These are phyloP conservation scores for Delonix regia DNA, from an alignment of 306 rosid genomes.

Conservation along the genomic window DNA sequence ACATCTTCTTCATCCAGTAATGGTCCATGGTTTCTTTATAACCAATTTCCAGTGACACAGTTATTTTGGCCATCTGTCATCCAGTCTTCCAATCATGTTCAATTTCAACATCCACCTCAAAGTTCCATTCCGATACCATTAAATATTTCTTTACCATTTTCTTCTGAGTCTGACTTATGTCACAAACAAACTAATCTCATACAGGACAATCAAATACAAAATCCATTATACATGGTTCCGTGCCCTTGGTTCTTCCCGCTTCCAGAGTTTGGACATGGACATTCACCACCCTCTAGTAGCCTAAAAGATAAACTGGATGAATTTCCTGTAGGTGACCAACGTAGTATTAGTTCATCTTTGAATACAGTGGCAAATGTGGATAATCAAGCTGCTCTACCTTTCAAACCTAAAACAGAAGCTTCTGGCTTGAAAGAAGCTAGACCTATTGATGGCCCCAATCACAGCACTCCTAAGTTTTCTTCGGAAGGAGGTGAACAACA, in stretches of 20 bases:
- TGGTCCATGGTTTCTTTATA: slow-evolving; percentile 61
- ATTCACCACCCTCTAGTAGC: slow-evolving; percentile 51
- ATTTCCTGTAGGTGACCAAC: slow-evolving; percentile 45
- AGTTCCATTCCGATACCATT: slow-evolving; percentile 53
- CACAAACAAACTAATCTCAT: slow-evolving; percentile 48
- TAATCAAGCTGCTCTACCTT: slow-evolving; percentile 42
- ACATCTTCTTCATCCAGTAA: slow-evolving; percentile 49
- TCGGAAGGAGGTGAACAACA: slow-evolving; percentile 47
- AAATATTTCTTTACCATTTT: slow-evolving; percentile 49
- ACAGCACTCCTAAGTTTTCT: slow-evolving; percentile 40
- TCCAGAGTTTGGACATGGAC: slow-evolving; percentile 58
- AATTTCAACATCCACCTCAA: slow-evolving; percentile 48
- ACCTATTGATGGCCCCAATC: slow-evolving; percentile 36
- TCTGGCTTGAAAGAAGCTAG: slow-evolving; percentile 48
- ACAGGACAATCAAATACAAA: slow-evolving; percentile 46
- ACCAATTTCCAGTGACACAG: slow-evolving; percentile 63
- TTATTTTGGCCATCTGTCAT: slow-evolving; percentile 73
- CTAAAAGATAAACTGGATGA: slow-evolving; percentile 47
- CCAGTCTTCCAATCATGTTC: slow-evolving; percentile 60
- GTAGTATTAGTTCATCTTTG: slow-evolving; percentile 50
- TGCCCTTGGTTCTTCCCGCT: slow-evolving; percentile 81
- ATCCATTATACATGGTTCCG: slow-evolving; percentile 67
- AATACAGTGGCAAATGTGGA: slow-evolving; percentile 46
- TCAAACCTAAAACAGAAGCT: slow-evolving; percentile 53
- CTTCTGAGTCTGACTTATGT: slow-evolving; percentile 48